These are phyloP conservation scores for Orbilia javanica DNA, from an alignment of 2,329 filamentous ascomycete genomes.

Conservation along the genomic window DNA sequence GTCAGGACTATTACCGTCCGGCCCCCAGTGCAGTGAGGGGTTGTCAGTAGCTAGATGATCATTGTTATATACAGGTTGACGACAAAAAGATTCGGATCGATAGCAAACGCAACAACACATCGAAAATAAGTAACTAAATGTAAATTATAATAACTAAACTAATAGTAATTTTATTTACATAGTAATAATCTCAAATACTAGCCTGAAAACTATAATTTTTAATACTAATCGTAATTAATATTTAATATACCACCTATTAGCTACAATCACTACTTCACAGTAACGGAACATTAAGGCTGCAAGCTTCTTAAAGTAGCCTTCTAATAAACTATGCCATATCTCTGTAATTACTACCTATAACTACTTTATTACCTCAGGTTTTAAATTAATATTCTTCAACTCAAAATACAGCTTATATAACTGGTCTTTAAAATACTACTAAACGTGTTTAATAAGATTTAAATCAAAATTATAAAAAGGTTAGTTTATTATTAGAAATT, in stretches of 20 bases:
- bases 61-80: background rate
- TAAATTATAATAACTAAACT: too few relatives aligned
- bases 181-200: too few relatives aligned
- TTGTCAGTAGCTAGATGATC: slow-evolving; percentile 25
- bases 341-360: background rate
- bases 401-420: background rate
- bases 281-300: too few relatives aligned
- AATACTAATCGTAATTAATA: too few relatives aligned
- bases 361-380: background rate
- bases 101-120: too few relatives aligned
- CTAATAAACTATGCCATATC: background rate
- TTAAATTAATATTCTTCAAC: background rate
- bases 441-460: background rate
- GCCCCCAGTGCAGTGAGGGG: too few relatives aligned
- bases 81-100: too few relatives aligned
- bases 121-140: too few relatives aligned
- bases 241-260: background rate
- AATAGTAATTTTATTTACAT: too few relatives aligned
- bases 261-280: background rate
- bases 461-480: background rate
- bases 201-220: background rate
- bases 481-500: background rate
- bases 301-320: too few relatives aligned
- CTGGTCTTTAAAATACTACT: background rate
- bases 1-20: background rate